Conservation (phyloP, 2,329 filamentous ascomycete genomes). For the Parastagonospora avenae region DNA sequence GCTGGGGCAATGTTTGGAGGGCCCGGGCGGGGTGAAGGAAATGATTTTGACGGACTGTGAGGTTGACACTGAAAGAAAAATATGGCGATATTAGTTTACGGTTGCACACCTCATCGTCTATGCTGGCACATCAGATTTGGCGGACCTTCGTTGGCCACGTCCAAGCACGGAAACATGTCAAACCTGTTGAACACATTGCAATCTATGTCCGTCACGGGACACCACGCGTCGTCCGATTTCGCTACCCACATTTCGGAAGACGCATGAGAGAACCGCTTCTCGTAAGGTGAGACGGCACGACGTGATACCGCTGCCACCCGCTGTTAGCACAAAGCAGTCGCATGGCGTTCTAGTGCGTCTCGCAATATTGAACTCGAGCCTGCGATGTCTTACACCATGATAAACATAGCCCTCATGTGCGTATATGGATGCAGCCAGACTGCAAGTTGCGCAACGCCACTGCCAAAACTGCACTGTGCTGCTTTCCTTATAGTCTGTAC, state of each 20-base stretch:
- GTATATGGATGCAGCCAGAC: too few relatives aligned
- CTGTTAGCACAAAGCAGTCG: constrained; percentile 8
- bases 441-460: not conserved
- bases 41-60: too few relatives aligned
- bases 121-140: too few relatives aligned
- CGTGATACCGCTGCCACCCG: constrained; percentile 10
- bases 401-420: too few relatives aligned
- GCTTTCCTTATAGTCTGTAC: not conserved
- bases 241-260: not conserved
- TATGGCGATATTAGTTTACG: too few relatives aligned
- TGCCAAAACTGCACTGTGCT: not conserved
- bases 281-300: constrained; percentile 15
- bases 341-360: constrained; percentile 21
- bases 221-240: not conserved
- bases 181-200: too few relatives aligned
- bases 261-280: not conserved
- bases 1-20: too few relatives aligned
- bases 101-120: too few relatives aligned
- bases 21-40: too few relatives aligned
- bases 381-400: too few relatives aligned
- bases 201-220: not conserved
- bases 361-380: constrained; percentile 1
- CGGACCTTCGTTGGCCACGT: not conserved
- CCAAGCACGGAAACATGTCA: not conserved
- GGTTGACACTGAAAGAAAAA: too few relatives aligned